Base-by-base conservation (phyloP, 306 rosid genomes). In the Datisca glomerata region DNA sequence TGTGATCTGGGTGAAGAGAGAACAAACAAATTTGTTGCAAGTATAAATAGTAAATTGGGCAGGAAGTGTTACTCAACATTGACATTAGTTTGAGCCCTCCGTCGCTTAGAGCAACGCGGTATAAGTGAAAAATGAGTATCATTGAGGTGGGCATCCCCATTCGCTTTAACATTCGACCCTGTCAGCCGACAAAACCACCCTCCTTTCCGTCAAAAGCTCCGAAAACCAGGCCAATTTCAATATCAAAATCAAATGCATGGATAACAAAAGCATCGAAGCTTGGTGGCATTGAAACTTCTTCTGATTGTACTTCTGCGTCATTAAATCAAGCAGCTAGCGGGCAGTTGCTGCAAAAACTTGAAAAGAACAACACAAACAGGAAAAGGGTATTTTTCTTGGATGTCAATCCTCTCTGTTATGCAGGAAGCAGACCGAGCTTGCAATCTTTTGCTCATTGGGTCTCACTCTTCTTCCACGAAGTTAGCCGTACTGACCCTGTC, bases 321-420 rank as follows among this genome's bases (percentile, higher is more conserved):
- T 43, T 66, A 12, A 16, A 56, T 45, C 70, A 51, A 57, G 44
- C 66, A 41, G 37, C 17, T 50, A 63, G 60, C 27, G 72, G 60
- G 57, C 65, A 61, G 47, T 34, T 43, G 25, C 24, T 22, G 13
- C 21, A 45, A 1, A 49, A 49, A 34, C 23, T 45, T 12, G 49
- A 50, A 2, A 49, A 51, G 12, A 76, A 68, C 50, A 40, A 53
- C 41, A 15, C 23, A 18, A 29, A 55, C 47, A 69, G 38, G 59
- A 71, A 61, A 49, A 65, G 86, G 67, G 83, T 76, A 8, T 87
- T 82, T 62, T 79, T 87, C 32, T 66, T 87, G 37, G 97, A 87
- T 29, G 97, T 87, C 2, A 83, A 74, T 61, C 91, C 94, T 12
- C 69, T 87, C 6, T 83, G 94, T 29, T 83, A 83, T 20, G 69